A percentile compares a stretch with the other conserved stretches of the same genome.
Evolutionary conservation across 345 rosid genomes (phyloP).

Genomic region (Sisymbrium altissimum): DNA sequence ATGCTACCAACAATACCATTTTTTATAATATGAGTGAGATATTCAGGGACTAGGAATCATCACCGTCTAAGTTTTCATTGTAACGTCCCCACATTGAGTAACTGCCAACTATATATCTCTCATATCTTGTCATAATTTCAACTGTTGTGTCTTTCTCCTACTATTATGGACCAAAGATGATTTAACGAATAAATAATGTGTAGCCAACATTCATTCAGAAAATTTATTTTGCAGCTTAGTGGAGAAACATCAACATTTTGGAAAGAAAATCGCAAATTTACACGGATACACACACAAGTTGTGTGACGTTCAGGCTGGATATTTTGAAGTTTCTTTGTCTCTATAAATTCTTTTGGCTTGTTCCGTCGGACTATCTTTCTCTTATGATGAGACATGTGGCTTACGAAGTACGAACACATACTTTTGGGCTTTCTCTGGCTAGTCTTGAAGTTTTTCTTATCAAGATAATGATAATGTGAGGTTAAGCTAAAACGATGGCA

Average conservation of each 20-base stretch:
- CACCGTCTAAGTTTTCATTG: conserved; percentile 1
- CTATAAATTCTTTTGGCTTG: not conserved
- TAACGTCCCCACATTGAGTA: conserved; percentile 13
- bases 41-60: conserved; percentile 1
- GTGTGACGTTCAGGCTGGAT: not conserved
- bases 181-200: not conserved
- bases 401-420: conserved; percentile 8
- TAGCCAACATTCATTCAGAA: not conserved
- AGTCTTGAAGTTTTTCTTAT: not conserved
- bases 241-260: not conserved
- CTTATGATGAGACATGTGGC: conserved; percentile 9
- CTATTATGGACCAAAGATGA: conserved; percentile 2
- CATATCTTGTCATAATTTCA: not conserved
- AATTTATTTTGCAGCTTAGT: not conserved
- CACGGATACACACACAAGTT: conserved; percentile 17
- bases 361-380: conserved; percentile 8
- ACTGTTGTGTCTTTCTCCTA: not conserved
- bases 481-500: conserved; percentile 1
- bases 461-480: conserved; percentile 13
- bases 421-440: not conserved
- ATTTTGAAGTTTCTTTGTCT: not conserved
- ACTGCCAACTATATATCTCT: not conserved
- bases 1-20: too few species aligned
- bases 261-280: not conserved
- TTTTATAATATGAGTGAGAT: conserved; percentile 6